Conservation (phyloP, 2,329 filamentous ascomycete species). For the Fusarium metavorans region DNA sequence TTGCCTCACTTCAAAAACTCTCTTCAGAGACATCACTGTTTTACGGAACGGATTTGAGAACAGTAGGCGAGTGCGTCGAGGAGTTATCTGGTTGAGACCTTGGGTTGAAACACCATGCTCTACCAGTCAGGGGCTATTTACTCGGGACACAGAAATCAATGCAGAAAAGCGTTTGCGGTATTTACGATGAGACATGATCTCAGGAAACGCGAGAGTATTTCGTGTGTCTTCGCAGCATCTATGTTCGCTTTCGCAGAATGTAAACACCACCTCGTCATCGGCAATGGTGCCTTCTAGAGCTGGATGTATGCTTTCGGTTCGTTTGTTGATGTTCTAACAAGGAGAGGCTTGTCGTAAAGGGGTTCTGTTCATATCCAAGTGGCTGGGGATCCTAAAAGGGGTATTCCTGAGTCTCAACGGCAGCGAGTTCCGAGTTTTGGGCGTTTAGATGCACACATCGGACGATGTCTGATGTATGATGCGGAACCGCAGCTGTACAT, state of each 20-base stretch:
- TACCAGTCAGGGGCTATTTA: background rate
- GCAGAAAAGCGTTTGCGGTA: background rate
- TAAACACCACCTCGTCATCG: background rate
- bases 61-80: background rate
- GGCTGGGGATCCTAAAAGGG: background rate
- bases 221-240: background rate
- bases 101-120: background rate
- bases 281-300: background rate
- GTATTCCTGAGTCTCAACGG: background rate
- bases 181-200: background rate
- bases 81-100: background rate
- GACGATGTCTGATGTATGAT: background rate
- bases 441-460: background rate
- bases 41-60: background rate
- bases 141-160: background rate
- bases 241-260: background rate
- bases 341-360: background rate
- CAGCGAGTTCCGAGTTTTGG: background rate
- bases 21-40: background rate
- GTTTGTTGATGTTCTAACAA: background rate
- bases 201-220: background rate
- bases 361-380: background rate
- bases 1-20: background rate
- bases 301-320: background rate
- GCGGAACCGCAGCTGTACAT: conserved; percentile 4